Evolutionary conservation across 371 early-diverging fungal species (phyloP).

Genomic region (Rhizopus stolonifer): DNA sequence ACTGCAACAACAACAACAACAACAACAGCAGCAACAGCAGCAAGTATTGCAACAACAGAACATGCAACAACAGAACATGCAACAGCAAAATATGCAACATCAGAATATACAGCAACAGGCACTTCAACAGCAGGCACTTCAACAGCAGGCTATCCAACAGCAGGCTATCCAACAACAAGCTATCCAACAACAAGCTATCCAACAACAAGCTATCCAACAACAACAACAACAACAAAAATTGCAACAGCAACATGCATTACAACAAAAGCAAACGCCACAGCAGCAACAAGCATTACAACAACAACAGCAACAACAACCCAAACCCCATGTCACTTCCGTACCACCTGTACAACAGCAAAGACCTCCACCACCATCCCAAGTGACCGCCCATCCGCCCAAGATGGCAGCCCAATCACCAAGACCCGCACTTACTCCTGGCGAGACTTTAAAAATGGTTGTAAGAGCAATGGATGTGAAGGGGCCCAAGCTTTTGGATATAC

Average conservation of each 20-base stretch:
- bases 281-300: not conserved
- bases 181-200: not conserved
- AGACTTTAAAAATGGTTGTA: constrained; percentile 3
- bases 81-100: constrained; percentile 25
- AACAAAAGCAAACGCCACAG: no score
- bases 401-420: constrained; percentile 8
- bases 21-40: constrained; percentile 15
- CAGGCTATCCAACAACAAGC: constrained; percentile 4
- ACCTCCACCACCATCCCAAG: not conserved
- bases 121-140: constrained; percentile 5
- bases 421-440: constrained; percentile 13
- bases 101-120: constrained; percentile 23
- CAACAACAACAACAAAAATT: constrained; percentile 12
- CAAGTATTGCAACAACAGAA: constrained; percentile 7
- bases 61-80: constrained; percentile 16
- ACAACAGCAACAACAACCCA: constrained; percentile 12
- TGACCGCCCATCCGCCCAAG: not conserved
- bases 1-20: constrained; percentile 16
- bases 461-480: constrained; percentile 22
- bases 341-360: not conserved
- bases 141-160: constrained; percentile 7
- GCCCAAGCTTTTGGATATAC: constrained; percentile 32
- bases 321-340: not conserved
- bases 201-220: constrained; percentile 3
- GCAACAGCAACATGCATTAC: not conserved